Base-by-base conservation (phyloP, 352 stramenopile species). In the Phytophthora meadii region DNA sequence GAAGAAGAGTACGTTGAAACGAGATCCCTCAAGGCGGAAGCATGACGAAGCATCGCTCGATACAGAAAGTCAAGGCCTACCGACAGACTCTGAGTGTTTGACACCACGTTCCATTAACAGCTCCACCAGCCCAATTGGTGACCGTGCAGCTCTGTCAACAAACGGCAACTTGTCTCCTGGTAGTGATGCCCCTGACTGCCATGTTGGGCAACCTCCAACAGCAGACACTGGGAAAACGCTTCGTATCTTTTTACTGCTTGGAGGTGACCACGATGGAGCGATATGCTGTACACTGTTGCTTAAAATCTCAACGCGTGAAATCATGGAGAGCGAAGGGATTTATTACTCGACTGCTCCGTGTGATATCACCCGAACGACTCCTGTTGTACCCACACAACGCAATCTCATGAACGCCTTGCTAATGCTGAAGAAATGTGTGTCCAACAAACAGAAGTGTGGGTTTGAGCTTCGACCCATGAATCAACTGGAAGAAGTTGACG, bases 221-320 rank as follows among this genome's bases (percentile, higher is more conserved):
- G n/a, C 27, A 36, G 61, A 2, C 1, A 65, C 37, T 6, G 30
- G 22, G 14, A 61, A 55, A 32, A 68, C 1, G 25, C 28, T 79
- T 19, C 34, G 25, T 0, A 45, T 77, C 8, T 79, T 77, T 49
- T 54, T 79, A 28, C 48, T 79, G 7, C 67, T 79, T 2, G 74
- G 74, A 37, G 74, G 70, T 14, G 70, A 82, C 1, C 74, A 82
- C 28, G 74, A 82, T 32, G 74, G 74, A 15, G 67, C 70, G 4
- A 75, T 82, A 12, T 76, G 42, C 55, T 82, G 49, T 34, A 54
- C 52, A 2, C 11, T 73, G 9, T 52, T 56, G 5, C 54, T 82
- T 6, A 28, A 45, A 4, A 48, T 78, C 2, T 17, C 40, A 5
- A 62, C 65, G 14, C 55, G 57, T 3, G 30, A 73, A 48, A 58